Evolutionary conservation across 306 rosid species (phyloP).

Genomic region (Cicer pinnatifidum): DNA sequence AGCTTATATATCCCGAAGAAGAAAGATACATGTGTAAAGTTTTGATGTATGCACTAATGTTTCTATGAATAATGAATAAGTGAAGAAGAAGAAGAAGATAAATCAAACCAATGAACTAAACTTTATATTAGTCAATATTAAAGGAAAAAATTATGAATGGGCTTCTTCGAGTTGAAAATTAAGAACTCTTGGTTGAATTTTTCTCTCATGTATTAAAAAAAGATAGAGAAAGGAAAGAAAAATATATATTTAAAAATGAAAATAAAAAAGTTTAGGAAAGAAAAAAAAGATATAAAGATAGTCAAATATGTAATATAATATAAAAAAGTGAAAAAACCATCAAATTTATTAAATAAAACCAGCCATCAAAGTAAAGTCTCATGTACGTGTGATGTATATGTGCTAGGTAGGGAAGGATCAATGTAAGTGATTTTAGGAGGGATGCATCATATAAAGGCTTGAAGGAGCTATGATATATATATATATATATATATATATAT

Average conservation of each 20-base stretch:
- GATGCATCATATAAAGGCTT: conserved; percentile 11
- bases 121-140: background rate
- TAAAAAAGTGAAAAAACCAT: conserved; percentile 37
- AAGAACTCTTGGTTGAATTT: conserved; percentile 24
- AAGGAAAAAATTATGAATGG: conserved; percentile 7
- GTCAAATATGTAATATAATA: conserved; percentile 39
- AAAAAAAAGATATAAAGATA: conserved; percentile 46
- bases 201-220: conserved; percentile 14
- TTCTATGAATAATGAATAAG: background rate
- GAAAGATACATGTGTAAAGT: conserved; percentile 41
- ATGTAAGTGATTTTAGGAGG: conserved; percentile 18
- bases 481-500: no score
- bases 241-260: conserved; percentile 25
- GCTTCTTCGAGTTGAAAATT: conserved; percentile 31
- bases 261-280: conserved; percentile 30
- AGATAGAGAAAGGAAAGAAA: conserved; percentile 25
- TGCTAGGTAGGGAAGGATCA: background rate
- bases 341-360: conserved; percentile 32
- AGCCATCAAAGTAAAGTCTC: conserved; percentile 37
- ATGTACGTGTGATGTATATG: conserved; percentile 35
- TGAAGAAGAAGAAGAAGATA: background rate
- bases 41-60: conserved; percentile 8
- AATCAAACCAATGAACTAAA: conserved; percentile 43
- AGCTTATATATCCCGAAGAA: conserved; percentile 40
- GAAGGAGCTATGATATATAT: no score